Base-by-base conservation (phyloP, 1,139 yeast genomes). In the Kluyveromyces sp. region DNA sequence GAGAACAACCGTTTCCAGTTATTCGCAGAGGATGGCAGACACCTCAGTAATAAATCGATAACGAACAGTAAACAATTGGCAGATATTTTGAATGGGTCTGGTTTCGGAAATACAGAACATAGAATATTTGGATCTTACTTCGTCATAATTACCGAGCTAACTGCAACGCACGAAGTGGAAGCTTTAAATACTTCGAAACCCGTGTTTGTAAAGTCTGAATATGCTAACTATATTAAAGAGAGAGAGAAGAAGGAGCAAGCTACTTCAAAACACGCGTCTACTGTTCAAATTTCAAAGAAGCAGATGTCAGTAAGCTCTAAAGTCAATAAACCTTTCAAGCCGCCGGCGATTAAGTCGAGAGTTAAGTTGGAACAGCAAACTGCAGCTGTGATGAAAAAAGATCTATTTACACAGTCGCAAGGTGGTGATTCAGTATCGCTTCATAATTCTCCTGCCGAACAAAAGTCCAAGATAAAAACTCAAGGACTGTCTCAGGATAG, bases 101-200 rank as follows among this genome's bases (percentile, higher is more conserved):
- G 55, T 5, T 63, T 61, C 42, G 54, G 54, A 28, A 32, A 10
- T 2, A 52, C 48, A 26, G 66, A 62, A 43, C 65, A 61, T 48
- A 54, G 52, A 8, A 56, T 63, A 7, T 60, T 59, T 44, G 50
- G 61, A 7, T 49, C 53, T 25, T 61, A 49, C 47, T 43, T 61
- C 25, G 57, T 64, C 7, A 47, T 58, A 5, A 53, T 61, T 10
- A 46, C 15, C 7, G 39, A 34, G 27, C 39, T 27, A 26, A 30
- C 21, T 3, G 30, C 15, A 5, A 8, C 5, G 2, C 8, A 10
- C n/a, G 37, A 10, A 25, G 25, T 28, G 21, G 31, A 30, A 37
- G 32, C 8, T 28, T 25, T 26, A 21, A 28, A 15, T 7, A 25
- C 40, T n/a, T 33, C 7, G n/a, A 21, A n/a, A 4, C 10, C 40